These are phyloP conservation scores for Cercophora sp. DNA, from an alignment of 495 filamentous ascomycete genomes.

Conservation along the genomic window DNA sequence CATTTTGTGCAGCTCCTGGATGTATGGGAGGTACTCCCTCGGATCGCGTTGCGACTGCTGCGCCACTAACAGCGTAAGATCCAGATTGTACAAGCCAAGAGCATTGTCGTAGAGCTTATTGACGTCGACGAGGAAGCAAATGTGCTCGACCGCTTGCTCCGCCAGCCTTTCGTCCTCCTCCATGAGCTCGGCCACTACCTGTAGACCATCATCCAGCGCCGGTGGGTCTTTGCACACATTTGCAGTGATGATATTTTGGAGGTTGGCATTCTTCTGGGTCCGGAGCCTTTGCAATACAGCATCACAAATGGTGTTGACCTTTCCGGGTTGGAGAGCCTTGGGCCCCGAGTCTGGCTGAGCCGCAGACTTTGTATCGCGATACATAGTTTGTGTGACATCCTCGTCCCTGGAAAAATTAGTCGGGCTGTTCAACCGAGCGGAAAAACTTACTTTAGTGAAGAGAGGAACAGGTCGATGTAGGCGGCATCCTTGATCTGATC, in stretches of 20 bases:
- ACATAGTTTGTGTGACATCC: slow-evolving; percentile 91
- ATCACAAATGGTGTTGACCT: slow-evolving; percentile 81
- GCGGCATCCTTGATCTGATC: slow-evolving; percentile 82
- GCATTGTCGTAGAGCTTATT: slow-evolving; percentile 90
- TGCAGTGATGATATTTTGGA: slow-evolving; percentile 92
- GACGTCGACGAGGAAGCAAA: slow-evolving; percentile 92
- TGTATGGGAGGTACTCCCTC: slow-evolving; percentile 90
- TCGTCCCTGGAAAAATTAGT: slow-evolving; percentile 60
- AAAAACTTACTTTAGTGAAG: slow-evolving; percentile 69
- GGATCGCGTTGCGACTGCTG: slow-evolving; percentile 96
- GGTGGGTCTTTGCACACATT: slow-evolving; percentile 90
- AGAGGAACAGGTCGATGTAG: slow-evolving; percentile 88
- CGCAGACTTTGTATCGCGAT: slow-evolving; percentile 67
- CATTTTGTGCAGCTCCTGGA: slow-evolving; percentile 78
- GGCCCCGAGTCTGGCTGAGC: slow-evolving; percentile 12
- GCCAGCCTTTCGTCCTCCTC: slow-evolving; percentile 62
- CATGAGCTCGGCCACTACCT: slow-evolving; percentile 71
- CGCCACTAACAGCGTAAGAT: slow-evolving; percentile 82
- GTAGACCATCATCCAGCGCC: slow-evolving; percentile 79
- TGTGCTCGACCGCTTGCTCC: slow-evolving; percentile 86
- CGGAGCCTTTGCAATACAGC: slow-evolving; percentile 69
- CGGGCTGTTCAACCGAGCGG: neutral
- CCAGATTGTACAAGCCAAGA: slow-evolving; percentile 85
- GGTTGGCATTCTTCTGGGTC: slow-evolving; percentile 58
- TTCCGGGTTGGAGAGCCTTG: slow-evolving; percentile 46